Conservation (phyloP, 495 filamentous ascomycete genomes). For the Tricharina praecox region DNA sequence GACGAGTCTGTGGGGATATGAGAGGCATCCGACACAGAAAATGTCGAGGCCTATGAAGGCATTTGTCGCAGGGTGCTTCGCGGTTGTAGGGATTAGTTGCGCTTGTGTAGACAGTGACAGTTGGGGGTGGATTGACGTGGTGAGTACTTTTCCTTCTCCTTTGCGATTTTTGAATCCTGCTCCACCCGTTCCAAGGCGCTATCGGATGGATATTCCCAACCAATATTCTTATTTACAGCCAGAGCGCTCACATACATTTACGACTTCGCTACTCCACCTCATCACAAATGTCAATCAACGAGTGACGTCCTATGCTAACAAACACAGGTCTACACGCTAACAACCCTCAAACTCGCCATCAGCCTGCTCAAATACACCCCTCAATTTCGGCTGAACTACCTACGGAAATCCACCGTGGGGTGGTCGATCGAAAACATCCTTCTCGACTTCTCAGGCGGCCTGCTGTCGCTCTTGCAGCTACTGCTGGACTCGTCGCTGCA, state of each 20-base stretch:
- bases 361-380: slow-evolving; percentile 85
- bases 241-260: too few relatives aligned
- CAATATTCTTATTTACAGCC: too few relatives aligned
- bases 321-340: slow-evolving; percentile 68
- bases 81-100: slow-evolving; percentile 39
- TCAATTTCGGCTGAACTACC: slow-evolving; percentile 67
- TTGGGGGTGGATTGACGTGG: slow-evolving; percentile 70
- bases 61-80: slow-evolving; percentile 47
- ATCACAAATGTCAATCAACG: too few relatives aligned
- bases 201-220: too few relatives aligned
- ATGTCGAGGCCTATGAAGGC: slow-evolving; percentile 50
- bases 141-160: slow-evolving; percentile 38
- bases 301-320: too few relatives aligned
- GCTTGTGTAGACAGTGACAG: slow-evolving; percentile 36
- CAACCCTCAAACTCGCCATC: slow-evolving; percentile 75
- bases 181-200: too few relatives aligned
- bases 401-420: slow-evolving; percentile 62
- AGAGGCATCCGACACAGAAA: slow-evolving; percentile 31
- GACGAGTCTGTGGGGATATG: slow-evolving; percentile 30
- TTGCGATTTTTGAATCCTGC: too few relatives aligned
- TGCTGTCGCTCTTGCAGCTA: slow-evolving; percentile 69
- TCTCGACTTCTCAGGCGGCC: slow-evolving; percentile 64
- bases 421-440: slow-evolving; percentile 78
- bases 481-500: slow-evolving; percentile 71
- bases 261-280: too few relatives aligned